Evolutionary conservation across 352 stramenopile species (phyloP), one percentile per base, ranked within the genome.

Genomic region (Phytophthora uliginosa): DNA sequence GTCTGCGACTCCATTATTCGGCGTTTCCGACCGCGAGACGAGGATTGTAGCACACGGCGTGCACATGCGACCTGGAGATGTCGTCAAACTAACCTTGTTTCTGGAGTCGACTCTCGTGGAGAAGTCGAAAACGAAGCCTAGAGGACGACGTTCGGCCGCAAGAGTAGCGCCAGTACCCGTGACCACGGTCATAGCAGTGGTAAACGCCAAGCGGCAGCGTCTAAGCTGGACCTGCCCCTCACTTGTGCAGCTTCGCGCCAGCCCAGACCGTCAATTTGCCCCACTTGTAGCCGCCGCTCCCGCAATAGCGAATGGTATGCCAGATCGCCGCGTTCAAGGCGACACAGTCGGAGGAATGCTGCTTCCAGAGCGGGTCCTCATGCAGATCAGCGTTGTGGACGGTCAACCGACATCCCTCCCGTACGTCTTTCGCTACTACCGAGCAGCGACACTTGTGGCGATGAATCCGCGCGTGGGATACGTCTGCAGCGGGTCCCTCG

Each of bases 371-470:
- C 68, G 63, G 24, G 56, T 94, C 9, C 60, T 56, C 0, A 88
- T 92, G 69, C 71, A 91, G 26, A 85, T 94, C 45, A 91, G 86
- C 59, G 80, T 84, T 1, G 62, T 92, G 3, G 73, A 84, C 36
- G 83, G 82, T 0, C 86, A 94, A 50, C 74, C 76, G 2, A 82
- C 79, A 7, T 47, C 58, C 3, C 63, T 92, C 8, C 84, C 84
- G 0, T 92, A 90, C 52, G 63, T 73, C 15, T 89, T 94, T 33
- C 82, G 76, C 28, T 91, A 81, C 33, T 92, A 92, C 63, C 82
- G 77, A n/a, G 62, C 72, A 18, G 78, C 86, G 8, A 73, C 63
- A 8, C 73, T 94, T 17, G 26, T 91, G 47, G 52, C 60, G 0
- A 92, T 92, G 80, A 87, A 60, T 40, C 86, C 86, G 2, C 69